Conservation (phyloP, 2,329 filamentous ascomycete genomes). For the Macrophomina tecta region DNA sequence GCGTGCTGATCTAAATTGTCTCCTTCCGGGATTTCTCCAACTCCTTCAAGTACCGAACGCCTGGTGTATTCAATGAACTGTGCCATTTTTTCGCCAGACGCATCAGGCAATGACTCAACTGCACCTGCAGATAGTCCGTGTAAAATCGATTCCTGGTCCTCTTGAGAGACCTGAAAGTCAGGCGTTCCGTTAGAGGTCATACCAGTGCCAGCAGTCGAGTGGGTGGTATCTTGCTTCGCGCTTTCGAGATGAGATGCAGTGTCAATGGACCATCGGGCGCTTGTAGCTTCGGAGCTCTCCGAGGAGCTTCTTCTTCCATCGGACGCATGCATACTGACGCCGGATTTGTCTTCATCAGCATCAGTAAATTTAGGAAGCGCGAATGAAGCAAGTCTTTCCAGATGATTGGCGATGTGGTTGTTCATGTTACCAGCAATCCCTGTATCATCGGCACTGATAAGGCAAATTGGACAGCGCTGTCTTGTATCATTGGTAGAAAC, state of each 20-base stretch:
- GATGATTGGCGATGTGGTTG: constrained; percentile 44
- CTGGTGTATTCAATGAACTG: background rate
- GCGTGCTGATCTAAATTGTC: too few relatives aligned
- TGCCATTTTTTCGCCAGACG: background rate
- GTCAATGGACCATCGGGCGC: constrained; percentile 54
- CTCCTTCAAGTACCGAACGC: background rate
- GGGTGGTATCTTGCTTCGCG: background rate
- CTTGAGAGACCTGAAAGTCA: background rate
- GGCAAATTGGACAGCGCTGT: constrained; percentile 41
- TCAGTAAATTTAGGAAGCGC: constrained; percentile 37
- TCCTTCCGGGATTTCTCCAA: too few relatives aligned
- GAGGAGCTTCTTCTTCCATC: constrained; percentile 33
- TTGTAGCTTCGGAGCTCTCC: background rate
- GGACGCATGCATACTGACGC: constrained; percentile 41
- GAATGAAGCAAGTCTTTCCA: constrained; percentile 44
- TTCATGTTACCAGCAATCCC: constrained; percentile 36
- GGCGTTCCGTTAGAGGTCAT: background rate
- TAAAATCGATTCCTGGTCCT: too few relatives aligned
- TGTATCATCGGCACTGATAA: constrained; percentile 32
- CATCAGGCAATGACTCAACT: background rate
- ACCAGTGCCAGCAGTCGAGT: too few relatives aligned
- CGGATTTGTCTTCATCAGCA: constrained; percentile 36
- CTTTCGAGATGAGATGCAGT: constrained; percentile 62
- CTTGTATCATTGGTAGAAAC: constrained; percentile 42
- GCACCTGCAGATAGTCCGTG: background rate